Evolutionary conservation across 1,139 yeast genomes (phyloP), one percentile per base, ranked within the genome.

Genomic region (Protomyces gravidus): DNA sequence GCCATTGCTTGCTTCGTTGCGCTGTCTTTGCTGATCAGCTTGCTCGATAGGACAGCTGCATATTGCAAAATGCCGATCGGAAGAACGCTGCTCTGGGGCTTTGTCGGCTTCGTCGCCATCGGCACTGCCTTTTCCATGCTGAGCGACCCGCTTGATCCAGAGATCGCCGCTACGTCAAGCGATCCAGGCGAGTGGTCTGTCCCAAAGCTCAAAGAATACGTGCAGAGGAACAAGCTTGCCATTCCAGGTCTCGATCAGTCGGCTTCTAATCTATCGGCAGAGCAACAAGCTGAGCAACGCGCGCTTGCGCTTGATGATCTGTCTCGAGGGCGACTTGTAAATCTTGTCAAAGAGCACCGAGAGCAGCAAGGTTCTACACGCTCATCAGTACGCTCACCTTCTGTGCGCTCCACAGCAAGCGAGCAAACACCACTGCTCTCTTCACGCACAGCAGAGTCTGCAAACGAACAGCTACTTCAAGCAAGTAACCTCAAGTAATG

Each of bases 111-210:
- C 42, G 39, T 52, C 15, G 56, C 56, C 3, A 19, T 52, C 23
- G 56, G 50, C 42, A n/a, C 49, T 15, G 56, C 42, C 9, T 47
- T 52, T 15, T 42, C 56, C 19, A 52, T 52, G 56, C 45, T 30
- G 30, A 42, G 50, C 32, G 56, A 52, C 32, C 56, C 56, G 6
- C 50, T 52, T n/a, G 56, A 52, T 4, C 56, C 56, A 13, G 56
- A 52, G 28, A 39, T 52, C 2, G 56, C 50, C 17, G 30, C 45
- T 11, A 32, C 33, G 7, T 42, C 50, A 13, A 5, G 15, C 11
- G 33, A 52, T 9, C 56, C 56, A 11, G 15, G 28, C 42, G 56
- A 52, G 13, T 52, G 56, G 56, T 28, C 45, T 1, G 50, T 21
- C n/a, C 19, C 25, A 30, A 52, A 52, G 25, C 28, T 52, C 19